These are phyloP conservation scores for Metschnikowia henanensis DNA, from an alignment of 805 yeast genomes.

Conservation along the genomic window DNA sequence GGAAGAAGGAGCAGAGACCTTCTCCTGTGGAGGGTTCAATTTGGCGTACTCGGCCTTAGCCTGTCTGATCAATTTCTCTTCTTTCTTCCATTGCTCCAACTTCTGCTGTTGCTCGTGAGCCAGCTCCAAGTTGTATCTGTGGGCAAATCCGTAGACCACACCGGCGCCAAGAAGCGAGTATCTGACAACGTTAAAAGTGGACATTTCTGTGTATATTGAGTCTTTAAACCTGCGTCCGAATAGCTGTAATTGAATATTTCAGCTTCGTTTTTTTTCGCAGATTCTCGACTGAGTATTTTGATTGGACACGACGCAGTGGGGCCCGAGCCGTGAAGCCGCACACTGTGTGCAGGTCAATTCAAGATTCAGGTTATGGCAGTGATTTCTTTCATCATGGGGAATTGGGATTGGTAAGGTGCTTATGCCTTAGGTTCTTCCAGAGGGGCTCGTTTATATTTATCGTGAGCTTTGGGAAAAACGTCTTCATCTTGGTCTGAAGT, in stretches of 20 bases:
- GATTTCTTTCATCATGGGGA: too few species aligned
- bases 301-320: conserved; percentile 15
- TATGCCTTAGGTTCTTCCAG: too few species aligned
- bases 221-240: not conserved
- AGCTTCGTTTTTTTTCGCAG: conserved; percentile 9
- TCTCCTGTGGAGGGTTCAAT: conserved; percentile 35
- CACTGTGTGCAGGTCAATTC: not conserved
- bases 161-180: conserved; percentile 91
- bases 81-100: conserved; percentile 55
- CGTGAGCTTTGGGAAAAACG: too few species aligned
- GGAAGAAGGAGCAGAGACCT: conserved; percentile 33
- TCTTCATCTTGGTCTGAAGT: too few species aligned
- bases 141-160: conserved; percentile 82
- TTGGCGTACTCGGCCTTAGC: conserved; percentile 90
- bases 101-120: conserved; percentile 60
- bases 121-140: conserved; percentile 67
- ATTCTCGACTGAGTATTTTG: conserved; percentile 9
- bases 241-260: too few species aligned
- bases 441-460: too few species aligned
- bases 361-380: too few species aligned
- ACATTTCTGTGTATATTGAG: conserved; percentile 22
- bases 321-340: too few species aligned
- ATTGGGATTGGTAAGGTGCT: too few species aligned
- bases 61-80: conserved; percentile 75
- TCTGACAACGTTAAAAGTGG: conserved; percentile 73